Evolutionary conservation across 2,329 filamentous ascomycete species (phyloP).

Genomic region (Claviceps sp.): DNA sequence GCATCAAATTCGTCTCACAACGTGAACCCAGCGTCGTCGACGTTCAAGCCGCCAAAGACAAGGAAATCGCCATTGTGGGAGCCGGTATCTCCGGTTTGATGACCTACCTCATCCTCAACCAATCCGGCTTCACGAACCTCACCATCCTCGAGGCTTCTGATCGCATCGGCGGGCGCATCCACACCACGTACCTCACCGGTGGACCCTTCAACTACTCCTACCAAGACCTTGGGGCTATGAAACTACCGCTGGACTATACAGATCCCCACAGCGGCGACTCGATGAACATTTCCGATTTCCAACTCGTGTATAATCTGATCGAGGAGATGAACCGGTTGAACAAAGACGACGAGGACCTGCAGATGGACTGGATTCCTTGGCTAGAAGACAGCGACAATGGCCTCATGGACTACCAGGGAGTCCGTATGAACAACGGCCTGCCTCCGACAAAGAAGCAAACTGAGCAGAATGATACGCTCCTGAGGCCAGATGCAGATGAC

Average conservation of each 20-base stretch:
- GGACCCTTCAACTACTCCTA: slow-evolving; percentile 51
- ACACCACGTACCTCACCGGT: slow-evolving; percentile 47
- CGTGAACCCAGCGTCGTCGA: slow-evolving; percentile 32
- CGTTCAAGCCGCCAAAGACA: slow-evolving; percentile 8
- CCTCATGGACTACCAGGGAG: slow-evolving; percentile 33
- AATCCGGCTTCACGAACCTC: slow-evolving; percentile 43
- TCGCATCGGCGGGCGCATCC: slow-evolving; percentile 49
- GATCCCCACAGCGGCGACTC: slow-evolving; percentile 37
- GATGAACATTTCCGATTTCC: slow-evolving; percentile 46
- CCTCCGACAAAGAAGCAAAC: slow-evolving; percentile 39
- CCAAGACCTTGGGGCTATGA: slow-evolving; percentile 54
- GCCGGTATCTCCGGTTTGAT: slow-evolving; percentile 54
- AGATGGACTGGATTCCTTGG: slow-evolving; percentile 51
- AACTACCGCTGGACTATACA: slow-evolving; percentile 42
- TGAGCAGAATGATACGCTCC: slow-evolving; percentile 24
- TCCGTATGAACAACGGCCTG: slow-evolving; percentile 35
- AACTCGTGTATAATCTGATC: slow-evolving; percentile 51
- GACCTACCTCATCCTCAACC: slow-evolving; percentile 35
- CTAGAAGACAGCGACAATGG: slow-evolving; percentile 42
- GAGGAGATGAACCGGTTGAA: slow-evolving; percentile 48
- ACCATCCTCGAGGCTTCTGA: slow-evolving; percentile 47
- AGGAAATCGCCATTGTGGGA: slow-evolving; percentile 51
- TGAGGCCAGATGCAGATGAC: slow-evolving; percentile 18
- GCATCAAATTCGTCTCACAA: slow-evolving; percentile 42
- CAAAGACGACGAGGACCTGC: slow-evolving; percentile 29